Evolutionary conservation across 2,329 filamentous ascomycete species (phyloP), one percentile per base, ranked within the genome.

Genomic region (Lasiodiplodia gonubiensis): DNA sequence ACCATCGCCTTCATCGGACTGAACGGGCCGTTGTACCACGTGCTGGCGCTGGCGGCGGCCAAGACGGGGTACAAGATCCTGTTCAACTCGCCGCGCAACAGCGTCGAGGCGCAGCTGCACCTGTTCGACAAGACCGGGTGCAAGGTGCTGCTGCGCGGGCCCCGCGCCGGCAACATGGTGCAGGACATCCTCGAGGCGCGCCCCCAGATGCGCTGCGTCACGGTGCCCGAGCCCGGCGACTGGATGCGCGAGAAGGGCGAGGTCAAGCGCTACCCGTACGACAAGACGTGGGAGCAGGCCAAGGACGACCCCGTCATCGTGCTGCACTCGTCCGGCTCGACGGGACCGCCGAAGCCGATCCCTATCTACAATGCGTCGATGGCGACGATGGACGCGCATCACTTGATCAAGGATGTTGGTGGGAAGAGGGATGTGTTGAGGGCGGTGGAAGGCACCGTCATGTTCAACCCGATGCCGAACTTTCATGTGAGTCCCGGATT

Each of bases 341-440:
- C 76, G 1, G 77, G 78, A 7, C 66, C 74, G 12, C 78, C 77
- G 0, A 79, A 79, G 52, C 74, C 76, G 0, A 70, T 79, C 2
- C 68, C 71, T 2, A 11, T 46, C 6, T 10, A 3, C 18, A 46
- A 46, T 21, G 2, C 5, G 42, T 21, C 18, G 2, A 46, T 46
- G 42, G 42, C 18, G 42, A 21, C 42, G 42, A 10, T 46, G 5
- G 42, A 46, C 4, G 42, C 42, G 7, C 42, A 46, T 21, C 42
- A 46, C 21, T 21, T 46, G 42, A n/a, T 46, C 3, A n/a, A 46
- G n/a, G 42, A 46, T 46, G n/a, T 10, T 8, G 42, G 10, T 8
- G 42, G 42, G 42, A n/a, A 21, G n/a, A 46, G 8, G 42, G 42
- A 46, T 4, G 42, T 14, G 42, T 10, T 46, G 18, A 21, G 42